Conservation (phyloP, 768 basidiomycete genomes). For the Tylopilus sp. region DNA sequence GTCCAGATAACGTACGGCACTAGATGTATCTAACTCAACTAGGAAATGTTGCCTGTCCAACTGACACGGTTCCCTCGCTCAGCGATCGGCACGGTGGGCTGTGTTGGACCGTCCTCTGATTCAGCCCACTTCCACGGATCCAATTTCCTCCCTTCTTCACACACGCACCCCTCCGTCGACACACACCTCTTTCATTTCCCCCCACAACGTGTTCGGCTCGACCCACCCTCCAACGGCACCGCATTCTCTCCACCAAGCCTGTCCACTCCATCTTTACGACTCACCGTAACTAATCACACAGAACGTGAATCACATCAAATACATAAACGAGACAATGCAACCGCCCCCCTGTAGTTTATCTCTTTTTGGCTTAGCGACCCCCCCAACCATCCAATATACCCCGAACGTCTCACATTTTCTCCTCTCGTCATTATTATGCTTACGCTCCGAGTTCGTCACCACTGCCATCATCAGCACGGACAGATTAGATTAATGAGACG, state of each 20-base stretch:
- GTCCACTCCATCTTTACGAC: constrained; percentile 18
- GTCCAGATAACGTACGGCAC: constrained; percentile 30
- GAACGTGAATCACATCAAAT: constrained; percentile 1
- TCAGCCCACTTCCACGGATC: constrained; percentile 14
- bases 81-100: constrained; percentile 31
- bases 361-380: neutral
- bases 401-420: neutral
- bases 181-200: neutral
- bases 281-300: constrained; percentile 14
- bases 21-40: constrained; percentile 29
- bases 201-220: constrained; percentile 22
- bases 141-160: neutral
- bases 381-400: neutral
- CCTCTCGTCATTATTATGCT: constrained; percentile 11
- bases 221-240: constrained; percentile 16
- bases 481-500: constrained; percentile 4
- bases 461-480: neutral
- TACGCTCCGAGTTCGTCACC: constrained; percentile 5
- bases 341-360: neutral
- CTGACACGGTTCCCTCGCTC: constrained; percentile 28
- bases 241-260: constrained; percentile 18
- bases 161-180: no score
- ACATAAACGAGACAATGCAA: constrained; percentile 5
- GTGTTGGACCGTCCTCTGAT: constrained; percentile 22
- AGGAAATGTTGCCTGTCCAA: constrained; percentile 31